phyloP scores from a whole-genome alignment of 1,284 basidiomycete species.

The Cystobasidium pallidum region DNA sequence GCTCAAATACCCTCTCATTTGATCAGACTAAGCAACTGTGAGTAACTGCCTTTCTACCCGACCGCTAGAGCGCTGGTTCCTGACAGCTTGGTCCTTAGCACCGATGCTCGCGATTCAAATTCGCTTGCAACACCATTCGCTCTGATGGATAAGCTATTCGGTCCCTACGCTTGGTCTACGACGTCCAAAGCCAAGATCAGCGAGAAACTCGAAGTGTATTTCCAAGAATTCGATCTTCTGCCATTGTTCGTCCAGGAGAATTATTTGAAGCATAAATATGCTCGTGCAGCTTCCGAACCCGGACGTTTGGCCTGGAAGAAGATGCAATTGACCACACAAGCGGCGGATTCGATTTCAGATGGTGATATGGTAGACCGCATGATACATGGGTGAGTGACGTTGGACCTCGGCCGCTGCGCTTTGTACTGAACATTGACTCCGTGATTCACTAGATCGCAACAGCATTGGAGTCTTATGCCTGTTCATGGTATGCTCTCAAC shows the following conservation, averaged over 20 bases:
- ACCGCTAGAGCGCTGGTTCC: not conserved
- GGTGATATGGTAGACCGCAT: conserved; percentile 91
- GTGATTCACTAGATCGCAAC: conserved; percentile 68
- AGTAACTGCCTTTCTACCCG: conserved; percentile 53
- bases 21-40: conserved; percentile 88
- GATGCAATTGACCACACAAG: conserved; percentile 69
- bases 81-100: conserved; percentile 59
- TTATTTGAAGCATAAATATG: conserved; percentile 80
- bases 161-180: conserved; percentile 83
- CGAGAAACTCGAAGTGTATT: conserved; percentile 95
- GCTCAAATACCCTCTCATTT: conserved; percentile 73
- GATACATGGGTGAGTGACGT: conserved; percentile 78
- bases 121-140: conserved; percentile 88
- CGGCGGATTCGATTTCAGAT: conserved; percentile 89
- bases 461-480: conserved; percentile 95
- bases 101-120: conserved; percentile 89
- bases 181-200: conserved; percentile 79
- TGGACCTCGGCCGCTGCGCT: conserved; percentile 6
- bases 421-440: not conserved
- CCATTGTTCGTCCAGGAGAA: conserved; percentile 97
- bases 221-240: conserved; percentile 91
- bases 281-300: conserved; percentile 58
- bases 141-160: conserved; percentile 79
- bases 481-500: conserved; percentile 88
- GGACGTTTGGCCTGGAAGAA: conserved; percentile 70